Conservation (phyloP, 2,329 filamentous ascomycete genomes). For the Sporothrix variecibatus region DNA sequence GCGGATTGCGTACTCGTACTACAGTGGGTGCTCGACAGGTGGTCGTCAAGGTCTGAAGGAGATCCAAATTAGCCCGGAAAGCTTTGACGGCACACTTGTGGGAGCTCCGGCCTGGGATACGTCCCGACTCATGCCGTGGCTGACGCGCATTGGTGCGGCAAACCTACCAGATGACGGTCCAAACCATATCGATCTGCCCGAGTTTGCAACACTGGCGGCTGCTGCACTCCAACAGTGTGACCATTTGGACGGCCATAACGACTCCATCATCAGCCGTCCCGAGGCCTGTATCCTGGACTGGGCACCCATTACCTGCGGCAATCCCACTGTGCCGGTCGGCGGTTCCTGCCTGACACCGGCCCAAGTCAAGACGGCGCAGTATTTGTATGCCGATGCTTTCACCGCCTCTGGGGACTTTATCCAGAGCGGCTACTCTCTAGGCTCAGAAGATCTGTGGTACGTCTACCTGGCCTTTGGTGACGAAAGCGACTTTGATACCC, state of each 20-base stretch:
- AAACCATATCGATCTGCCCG: conserved; percentile 45
- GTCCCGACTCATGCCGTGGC: conserved; percentile 44
- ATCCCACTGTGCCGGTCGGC: background rate
- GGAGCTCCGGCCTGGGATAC: conserved; percentile 49
- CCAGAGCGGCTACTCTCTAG: conserved; percentile 44
- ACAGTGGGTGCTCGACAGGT: conserved; percentile 60
- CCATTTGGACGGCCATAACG: conserved; percentile 44
- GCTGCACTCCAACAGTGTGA: conserved; percentile 48
- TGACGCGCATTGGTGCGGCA: conserved; percentile 46
- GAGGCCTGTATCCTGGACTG: conserved; percentile 39
- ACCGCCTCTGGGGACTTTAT: conserved; percentile 31
- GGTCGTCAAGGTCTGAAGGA: conserved; percentile 60
- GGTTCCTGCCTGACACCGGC: conserved; percentile 26
- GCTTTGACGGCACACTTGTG: conserved; percentile 60
- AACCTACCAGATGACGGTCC: conserved; percentile 45
- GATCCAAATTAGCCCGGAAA: conserved; percentile 53
- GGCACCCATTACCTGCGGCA: conserved; percentile 20
- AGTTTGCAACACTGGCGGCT: conserved; percentile 44
- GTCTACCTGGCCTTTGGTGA: conserved; percentile 31
- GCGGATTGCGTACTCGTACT: conserved; percentile 53
- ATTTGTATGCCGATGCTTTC: conserved; percentile 27
- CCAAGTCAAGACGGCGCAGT: conserved; percentile 24
- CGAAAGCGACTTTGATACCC: conserved; percentile 33
- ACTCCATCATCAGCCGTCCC: conserved; percentile 41
- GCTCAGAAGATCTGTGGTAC: conserved; percentile 44